Conservation (phyloP, 2,329 filamentous ascomycete species). For the Calycina herbarum region DNA sequence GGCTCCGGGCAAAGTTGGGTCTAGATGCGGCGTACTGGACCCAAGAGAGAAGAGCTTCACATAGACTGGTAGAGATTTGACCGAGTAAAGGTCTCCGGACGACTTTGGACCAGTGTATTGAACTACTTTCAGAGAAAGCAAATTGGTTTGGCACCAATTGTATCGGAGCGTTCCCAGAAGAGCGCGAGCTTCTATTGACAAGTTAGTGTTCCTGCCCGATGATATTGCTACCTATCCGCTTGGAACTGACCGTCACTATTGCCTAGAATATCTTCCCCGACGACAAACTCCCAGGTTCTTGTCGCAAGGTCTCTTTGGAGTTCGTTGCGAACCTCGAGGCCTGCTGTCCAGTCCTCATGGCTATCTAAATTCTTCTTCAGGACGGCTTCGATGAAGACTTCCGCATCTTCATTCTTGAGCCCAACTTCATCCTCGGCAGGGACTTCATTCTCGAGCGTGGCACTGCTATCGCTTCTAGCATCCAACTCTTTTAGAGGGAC, state of each 20-base stretch:
- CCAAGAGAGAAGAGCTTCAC: not conserved
- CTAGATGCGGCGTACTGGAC: constrained; percentile 9
- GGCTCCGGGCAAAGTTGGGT: constrained; percentile 24
- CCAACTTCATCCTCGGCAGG: too few relatives aligned
- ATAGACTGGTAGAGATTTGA: constrained; percentile 10
- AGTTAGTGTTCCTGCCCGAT: not conserved
- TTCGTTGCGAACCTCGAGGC: not conserved
- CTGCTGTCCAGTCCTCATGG: not conserved
- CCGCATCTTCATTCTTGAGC: not conserved
- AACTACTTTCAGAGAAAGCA: constrained; percentile 31
- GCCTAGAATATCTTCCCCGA: not conserved
- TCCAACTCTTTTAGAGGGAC: not conserved
- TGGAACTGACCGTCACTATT: not conserved
- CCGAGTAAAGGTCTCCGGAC: constrained; percentile 17
- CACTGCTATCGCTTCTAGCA: not conserved
- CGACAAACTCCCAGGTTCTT: not conserved
- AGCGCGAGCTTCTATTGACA: not conserved
- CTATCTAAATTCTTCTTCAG: not conserved
- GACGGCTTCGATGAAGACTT: not conserved
- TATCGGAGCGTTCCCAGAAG: constrained; percentile 11
- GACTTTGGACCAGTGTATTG: constrained; percentile 28
- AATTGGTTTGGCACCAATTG: constrained; percentile 10
- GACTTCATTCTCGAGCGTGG: not conserved
- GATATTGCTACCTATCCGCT: not conserved
- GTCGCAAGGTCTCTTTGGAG: not conserved